These are phyloP conservation scores for Suillus alpinus DNA, from an alignment of 768 basidiomycete genomes.

Conservation along the genomic window DNA sequence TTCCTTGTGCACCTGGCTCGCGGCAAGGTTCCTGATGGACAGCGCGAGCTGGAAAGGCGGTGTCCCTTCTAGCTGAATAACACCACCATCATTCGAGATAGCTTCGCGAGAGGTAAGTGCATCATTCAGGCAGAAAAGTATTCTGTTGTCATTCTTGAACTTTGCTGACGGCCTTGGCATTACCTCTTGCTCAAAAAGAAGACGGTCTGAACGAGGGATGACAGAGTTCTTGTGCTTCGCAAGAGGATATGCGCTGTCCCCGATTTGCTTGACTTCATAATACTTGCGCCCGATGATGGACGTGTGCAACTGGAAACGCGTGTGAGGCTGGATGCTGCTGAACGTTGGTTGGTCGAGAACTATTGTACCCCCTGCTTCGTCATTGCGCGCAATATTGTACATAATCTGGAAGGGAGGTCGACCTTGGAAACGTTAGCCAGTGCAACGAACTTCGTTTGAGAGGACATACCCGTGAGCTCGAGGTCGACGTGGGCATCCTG, in stretches of 20 bases:
- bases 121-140: constrained; percentile 77
- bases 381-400: constrained; percentile 79
- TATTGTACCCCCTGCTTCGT: constrained; percentile 63
- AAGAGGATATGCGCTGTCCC: constrained; percentile 81
- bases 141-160: constrained; percentile 64
- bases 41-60: constrained; percentile 83
- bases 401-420: constrained; percentile 91
- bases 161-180: constrained; percentile 75
- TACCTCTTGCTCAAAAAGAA: constrained; percentile 85
- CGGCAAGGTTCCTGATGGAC: constrained; percentile 71
- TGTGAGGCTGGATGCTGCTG: constrained; percentile 79
- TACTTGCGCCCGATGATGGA: constrained; percentile 75
- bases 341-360: constrained; percentile 76
- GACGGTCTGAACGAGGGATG: constrained; percentile 65
- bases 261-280: constrained; percentile 88
- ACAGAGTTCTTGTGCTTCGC: constrained; percentile 58
- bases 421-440: constrained; percentile 41
- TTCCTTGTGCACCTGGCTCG: constrained; percentile 59
- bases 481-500: constrained; percentile 77
- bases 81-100: constrained; percentile 49
- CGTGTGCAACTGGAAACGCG: constrained; percentile 80
- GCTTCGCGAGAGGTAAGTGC: constrained; percentile 53
- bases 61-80: constrained; percentile 72
- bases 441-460: background rate
- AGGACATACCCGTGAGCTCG: constrained; percentile 63